Percentiles rank a stretch among this genome's conserved stretches.
Evolutionary conservation across 768 basidiomycete species (phyloP).

Genomic region (Mrakia hoshinonis): DNA sequence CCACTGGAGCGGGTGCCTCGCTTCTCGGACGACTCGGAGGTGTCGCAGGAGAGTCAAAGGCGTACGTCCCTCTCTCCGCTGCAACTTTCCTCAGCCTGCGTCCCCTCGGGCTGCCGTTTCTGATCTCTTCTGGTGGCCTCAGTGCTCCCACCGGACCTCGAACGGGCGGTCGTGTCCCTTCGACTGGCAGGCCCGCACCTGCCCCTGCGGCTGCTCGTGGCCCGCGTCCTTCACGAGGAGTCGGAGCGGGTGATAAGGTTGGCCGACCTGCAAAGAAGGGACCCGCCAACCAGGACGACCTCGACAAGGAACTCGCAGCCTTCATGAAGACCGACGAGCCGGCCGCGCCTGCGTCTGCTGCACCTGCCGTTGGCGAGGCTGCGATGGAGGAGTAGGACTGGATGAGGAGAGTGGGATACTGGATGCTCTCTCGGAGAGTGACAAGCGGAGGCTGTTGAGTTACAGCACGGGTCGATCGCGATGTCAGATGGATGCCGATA

Average conservation of each 20-base stretch:
- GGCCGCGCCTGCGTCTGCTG: background rate
- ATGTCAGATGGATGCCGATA: too few species aligned
- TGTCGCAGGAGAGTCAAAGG: background rate
- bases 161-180: background rate
- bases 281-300: constrained; percentile 20
- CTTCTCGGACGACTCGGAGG: constrained; percentile 27
- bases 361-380: constrained; percentile 1
- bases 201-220: background rate
- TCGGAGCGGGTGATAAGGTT: background rate
- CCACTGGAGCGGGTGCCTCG: background rate
- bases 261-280: constrained; percentile 15
- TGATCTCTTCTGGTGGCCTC: background rate
- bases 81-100: background rate
- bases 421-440: too few species aligned
- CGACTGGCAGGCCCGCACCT: background rate
- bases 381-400: constrained; percentile 11
- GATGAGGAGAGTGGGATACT: too few species aligned
- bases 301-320: constrained; percentile 27
- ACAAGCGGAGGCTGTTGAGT: too few species aligned
- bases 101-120: background rate
- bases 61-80: background rate
- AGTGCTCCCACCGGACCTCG: background rate
- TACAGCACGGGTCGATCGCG: too few species aligned
- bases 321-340: constrained; percentile 21
- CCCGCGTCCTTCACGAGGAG: background rate